phyloP scores from a whole-genome alignment of 176 grass and related monocot species.

The Lolium rigidum region DNA sequence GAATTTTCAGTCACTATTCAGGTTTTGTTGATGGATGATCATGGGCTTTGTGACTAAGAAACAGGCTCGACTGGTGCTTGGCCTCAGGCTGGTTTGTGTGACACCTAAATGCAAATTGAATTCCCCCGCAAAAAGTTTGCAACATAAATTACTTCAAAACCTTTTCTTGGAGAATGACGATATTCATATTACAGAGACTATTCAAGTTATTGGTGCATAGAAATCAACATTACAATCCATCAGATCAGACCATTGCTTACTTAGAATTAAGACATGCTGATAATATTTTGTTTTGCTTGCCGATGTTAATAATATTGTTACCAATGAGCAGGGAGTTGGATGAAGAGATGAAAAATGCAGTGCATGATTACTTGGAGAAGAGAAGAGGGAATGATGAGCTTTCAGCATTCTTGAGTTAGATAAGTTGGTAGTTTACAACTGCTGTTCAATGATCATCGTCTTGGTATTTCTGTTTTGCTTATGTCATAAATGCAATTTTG shows the following conservation, averaged over 20 bases:
- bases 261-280: background rate
- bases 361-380: conserved; percentile 63
- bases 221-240: too few relatives aligned
- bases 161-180: background rate
- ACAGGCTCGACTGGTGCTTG: background rate
- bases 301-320: too few relatives aligned
- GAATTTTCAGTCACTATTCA: background rate
- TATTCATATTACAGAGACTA: background rate
- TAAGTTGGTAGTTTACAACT: too few relatives aligned
- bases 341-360: conserved; percentile 74
- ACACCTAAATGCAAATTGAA: background rate
- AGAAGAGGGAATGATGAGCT: conserved; percentile 76
- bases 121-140: too few relatives aligned
- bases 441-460: too few relatives aligned
- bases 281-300: background rate
- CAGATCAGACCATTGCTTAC: too few relatives aligned
- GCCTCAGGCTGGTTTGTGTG: too few relatives aligned
- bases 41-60: background rate
- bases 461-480: too few relatives aligned
- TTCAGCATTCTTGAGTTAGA: conserved; percentile 40
- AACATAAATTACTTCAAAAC: background rate
- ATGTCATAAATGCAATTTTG: too few relatives aligned
- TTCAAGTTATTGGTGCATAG: too few relatives aligned
- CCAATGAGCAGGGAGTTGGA: conserved; percentile 65
- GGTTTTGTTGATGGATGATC: background rate